Evolutionary conservation across 2,329 filamentous ascomycete species (phyloP).

Genomic region (Aplosporella prunicola): DNA sequence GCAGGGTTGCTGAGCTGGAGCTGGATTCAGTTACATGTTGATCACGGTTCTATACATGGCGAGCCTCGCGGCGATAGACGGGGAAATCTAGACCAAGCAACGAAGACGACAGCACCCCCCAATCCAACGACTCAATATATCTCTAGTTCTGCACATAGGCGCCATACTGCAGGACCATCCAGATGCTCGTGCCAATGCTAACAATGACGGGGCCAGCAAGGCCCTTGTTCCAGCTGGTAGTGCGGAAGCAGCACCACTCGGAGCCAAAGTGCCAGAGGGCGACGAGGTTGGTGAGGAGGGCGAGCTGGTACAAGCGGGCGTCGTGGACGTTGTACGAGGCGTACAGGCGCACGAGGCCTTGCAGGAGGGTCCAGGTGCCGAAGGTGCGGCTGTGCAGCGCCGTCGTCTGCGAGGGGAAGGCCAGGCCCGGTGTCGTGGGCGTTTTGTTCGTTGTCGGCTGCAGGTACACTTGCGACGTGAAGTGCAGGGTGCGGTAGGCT

Average conservation of each 20-base stretch:
- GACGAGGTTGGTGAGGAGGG: constrained; percentile 70
- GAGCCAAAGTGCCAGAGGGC: constrained; percentile 69
- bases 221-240: constrained; percentile 54
- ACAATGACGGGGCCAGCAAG: constrained; percentile 52
- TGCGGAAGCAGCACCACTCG: constrained; percentile 75
- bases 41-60: too few relatives aligned
- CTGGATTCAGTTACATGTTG: too few relatives aligned
- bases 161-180: constrained; percentile 59
- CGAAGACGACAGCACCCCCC: background rate
- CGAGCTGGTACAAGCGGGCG: constrained; percentile 66
- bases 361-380: constrained; percentile 78
- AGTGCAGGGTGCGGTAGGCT: constrained; percentile 69
- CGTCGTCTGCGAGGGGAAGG: constrained; percentile 47
- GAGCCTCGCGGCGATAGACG: background rate
- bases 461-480: constrained; percentile 80
- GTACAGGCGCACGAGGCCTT: constrained; percentile 67
- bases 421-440: constrained; percentile 34
- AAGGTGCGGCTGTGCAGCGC: constrained; percentile 71
- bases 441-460: constrained; percentile 39
- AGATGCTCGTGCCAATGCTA: constrained; percentile 44
- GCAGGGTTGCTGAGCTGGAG: too few relatives aligned
- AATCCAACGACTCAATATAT: too few relatives aligned
- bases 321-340: constrained; percentile 73
- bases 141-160: constrained; percentile 51
- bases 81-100: background rate